Evolutionary conservation across 75 land plant species (phyloP).

Genomic region (Picea glauca): DNA sequence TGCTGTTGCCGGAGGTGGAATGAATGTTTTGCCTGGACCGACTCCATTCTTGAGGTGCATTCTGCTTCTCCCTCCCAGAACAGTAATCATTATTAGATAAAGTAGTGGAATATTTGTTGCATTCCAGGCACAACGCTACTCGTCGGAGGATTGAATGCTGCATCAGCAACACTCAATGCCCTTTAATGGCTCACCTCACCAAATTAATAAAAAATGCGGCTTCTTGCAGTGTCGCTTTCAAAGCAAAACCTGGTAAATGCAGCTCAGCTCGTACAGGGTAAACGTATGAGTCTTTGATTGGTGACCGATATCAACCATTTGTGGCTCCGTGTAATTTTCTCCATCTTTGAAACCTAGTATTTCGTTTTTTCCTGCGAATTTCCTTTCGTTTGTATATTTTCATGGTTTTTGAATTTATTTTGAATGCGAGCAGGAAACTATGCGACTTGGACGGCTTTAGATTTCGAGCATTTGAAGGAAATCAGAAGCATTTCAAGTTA

Average conservation of each 20-base stretch:
- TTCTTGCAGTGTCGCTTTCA: background rate
- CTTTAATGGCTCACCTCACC: conserved; percentile 5
- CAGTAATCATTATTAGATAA: background rate
- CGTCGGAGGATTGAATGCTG: too few relatives aligned
- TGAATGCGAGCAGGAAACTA: background rate
- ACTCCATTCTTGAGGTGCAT: background rate
- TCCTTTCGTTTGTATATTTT: background rate
- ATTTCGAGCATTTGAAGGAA: background rate
- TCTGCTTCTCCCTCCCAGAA: background rate
- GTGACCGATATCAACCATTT: background rate
- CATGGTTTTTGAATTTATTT: background rate
- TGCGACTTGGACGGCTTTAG: background rate
- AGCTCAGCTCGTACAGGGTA: too few relatives aligned
- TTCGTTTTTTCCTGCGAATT: background rate
- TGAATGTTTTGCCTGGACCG: background rate
- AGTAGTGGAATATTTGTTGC: background rate
- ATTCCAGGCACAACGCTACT: background rate
- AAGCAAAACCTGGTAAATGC: background rate
- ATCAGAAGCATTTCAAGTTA: background rate
- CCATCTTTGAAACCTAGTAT: background rate
- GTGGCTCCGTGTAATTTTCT: background rate
- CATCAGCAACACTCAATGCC: background rate
- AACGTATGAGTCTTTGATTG: background rate
- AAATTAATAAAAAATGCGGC: background rate
- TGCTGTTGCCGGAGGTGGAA: background rate